A percentile compares a stretch with the other conserved stretches of the same genome.
Conservation (phyloP, 1,284 basidiomycete species). For the Melampsora larici-populina region DNA sequence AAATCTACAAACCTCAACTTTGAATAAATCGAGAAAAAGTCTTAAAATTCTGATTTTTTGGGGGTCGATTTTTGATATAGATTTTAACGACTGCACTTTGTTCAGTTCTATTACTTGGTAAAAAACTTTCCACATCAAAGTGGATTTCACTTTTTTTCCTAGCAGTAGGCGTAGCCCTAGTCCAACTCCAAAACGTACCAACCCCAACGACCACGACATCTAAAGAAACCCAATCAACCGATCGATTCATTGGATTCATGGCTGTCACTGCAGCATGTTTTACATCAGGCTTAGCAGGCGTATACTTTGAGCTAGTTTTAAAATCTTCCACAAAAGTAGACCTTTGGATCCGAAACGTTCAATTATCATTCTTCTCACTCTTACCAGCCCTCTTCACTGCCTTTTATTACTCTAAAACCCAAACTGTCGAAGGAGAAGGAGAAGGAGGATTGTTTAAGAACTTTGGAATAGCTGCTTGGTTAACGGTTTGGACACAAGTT, state of each 20-base stretch:
- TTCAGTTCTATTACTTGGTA: conserved; percentile 82
- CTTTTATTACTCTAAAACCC: conserved; percentile 56
- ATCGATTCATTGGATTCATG: conserved; percentile 70
- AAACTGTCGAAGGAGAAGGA: conserved; percentile 53
- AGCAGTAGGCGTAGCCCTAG: conserved; percentile 84
- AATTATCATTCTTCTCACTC: conserved; percentile 88
- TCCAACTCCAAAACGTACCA: conserved; percentile 70
- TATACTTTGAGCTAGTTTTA: conserved; percentile 92
- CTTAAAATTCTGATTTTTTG: no score
- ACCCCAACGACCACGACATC: conserved; percentile 41
- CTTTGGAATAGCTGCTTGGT: conserved; percentile 86
- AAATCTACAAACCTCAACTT: no score
- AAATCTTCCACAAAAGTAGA: conserved; percentile 57
- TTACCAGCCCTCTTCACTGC: conserved; percentile 83
- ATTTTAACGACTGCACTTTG: conserved; percentile 94
- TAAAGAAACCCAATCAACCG: conserved; percentile 44
- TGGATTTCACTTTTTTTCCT: conserved; percentile 81
- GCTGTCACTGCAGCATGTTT: conserved; percentile 89
- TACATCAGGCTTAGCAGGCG: conserved; percentile 94
- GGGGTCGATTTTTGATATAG: no score
- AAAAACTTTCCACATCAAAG: conserved; percentile 68
- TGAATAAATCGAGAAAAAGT: no score
- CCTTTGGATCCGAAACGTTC: conserved; percentile 94
- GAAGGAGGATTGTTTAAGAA: conserved; percentile 63
- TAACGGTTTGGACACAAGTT: conserved; percentile 81